phyloP scores from a whole-genome alignment of 202 grass and related monocot genomes.

The Bolboschoenoplectus hybrid region DNA sequence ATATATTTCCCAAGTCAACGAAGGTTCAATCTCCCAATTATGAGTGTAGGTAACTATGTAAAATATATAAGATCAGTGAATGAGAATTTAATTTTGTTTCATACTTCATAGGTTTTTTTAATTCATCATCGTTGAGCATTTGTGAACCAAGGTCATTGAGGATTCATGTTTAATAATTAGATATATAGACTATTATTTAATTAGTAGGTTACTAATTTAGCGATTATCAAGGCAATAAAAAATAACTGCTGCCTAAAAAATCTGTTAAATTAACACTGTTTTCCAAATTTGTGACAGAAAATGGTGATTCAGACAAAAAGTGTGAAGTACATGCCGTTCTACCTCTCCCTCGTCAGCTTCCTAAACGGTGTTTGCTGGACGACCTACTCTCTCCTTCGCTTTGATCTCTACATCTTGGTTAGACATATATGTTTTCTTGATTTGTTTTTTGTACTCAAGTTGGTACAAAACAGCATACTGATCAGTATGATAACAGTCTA shows the following conservation, averaged over 20 bases:
- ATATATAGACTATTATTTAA: too few species aligned
- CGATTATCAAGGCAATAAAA: too few species aligned
- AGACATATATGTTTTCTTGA: background rate
- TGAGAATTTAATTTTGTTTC: too few species aligned
- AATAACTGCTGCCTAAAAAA: background rate
- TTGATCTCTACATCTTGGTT: constrained; percentile 61
- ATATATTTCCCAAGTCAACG: too few species aligned
- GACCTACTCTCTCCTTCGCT: constrained; percentile 54
- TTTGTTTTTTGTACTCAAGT: background rate
- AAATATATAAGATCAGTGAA: too few species aligned
- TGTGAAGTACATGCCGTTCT: constrained; percentile 66
- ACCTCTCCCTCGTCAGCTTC: constrained; percentile 43
- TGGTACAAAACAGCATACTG: background rate
- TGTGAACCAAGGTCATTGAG: too few species aligned
- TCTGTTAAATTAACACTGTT: background rate
- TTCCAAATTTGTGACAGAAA: constrained; percentile 34
- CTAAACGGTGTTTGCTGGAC: constrained; percentile 64
- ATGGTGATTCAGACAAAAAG: constrained; percentile 65
- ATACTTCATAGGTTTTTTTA: too few species aligned
- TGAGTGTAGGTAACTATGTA: too few species aligned
- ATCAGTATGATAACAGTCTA: background rate
- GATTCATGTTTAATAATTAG: too few species aligned
- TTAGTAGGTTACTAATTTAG: too few species aligned
- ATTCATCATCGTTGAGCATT: too few species aligned
- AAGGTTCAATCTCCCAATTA: too few species aligned